phyloP scores from a whole-genome alignment of 768 basidiomycete species.

The Suillus weaverae region DNA sequence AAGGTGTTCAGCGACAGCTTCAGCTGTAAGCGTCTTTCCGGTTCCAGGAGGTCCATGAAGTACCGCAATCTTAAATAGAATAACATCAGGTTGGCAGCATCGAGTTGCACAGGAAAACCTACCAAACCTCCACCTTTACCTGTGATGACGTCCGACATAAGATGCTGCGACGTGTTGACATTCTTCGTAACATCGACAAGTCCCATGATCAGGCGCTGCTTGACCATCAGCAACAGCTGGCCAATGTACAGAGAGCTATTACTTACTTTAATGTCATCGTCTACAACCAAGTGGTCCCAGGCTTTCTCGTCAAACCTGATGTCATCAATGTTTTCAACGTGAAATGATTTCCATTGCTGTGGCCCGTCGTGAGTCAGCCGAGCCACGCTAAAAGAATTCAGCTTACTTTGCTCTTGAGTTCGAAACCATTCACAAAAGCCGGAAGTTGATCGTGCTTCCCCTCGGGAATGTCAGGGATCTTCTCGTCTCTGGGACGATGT shows the following conservation, averaged over 20 bases:
- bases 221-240: constrained; percentile 34
- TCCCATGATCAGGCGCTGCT: constrained; percentile 24
- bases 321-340: constrained; percentile 50
- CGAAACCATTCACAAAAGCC: constrained; percentile 62
- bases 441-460: constrained; percentile 57
- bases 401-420: constrained; percentile 50
- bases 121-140: constrained; percentile 63
- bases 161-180: constrained; percentile 17
- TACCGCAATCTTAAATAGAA: constrained; percentile 18
- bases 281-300: constrained; percentile 57
- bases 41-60: constrained; percentile 26
- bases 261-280: constrained; percentile 45
- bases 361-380: background rate
- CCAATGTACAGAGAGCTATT: background rate
- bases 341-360: constrained; percentile 53
- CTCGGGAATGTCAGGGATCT: constrained; percentile 41
- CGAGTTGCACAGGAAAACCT: constrained; percentile 32
- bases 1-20: constrained; percentile 58
- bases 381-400: too few species aligned
- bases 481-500: constrained; percentile 5
- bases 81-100: background rate
- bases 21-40: constrained; percentile 61
- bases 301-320: constrained; percentile 62
- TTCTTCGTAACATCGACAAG: constrained; percentile 27
- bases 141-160: constrained; percentile 52